phyloP scores from a whole-genome alignment of 176 grass and related monocot species.

The Carex pumila region DNA sequence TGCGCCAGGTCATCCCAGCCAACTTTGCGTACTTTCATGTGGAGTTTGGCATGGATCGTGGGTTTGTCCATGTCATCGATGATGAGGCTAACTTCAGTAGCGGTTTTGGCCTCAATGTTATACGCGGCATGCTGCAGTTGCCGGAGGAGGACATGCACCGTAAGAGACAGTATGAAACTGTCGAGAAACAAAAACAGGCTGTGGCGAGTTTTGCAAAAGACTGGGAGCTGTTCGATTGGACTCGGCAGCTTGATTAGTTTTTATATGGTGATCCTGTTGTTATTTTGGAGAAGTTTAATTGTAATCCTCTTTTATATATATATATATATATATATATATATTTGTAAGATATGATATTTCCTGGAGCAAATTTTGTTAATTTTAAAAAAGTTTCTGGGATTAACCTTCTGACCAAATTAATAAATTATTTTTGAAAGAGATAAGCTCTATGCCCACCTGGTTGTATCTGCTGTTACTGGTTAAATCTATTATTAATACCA shows the following conservation, averaged over 20 bases:
- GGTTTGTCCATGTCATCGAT: constrained; percentile 94
- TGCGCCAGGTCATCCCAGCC: constrained; percentile 61
- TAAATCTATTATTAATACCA: not conserved
- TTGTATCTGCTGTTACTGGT: not conserved
- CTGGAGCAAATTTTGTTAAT: not conserved
- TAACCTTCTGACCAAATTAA: not conserved
- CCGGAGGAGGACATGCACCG: constrained; percentile 88
- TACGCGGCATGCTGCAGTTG: constrained; percentile 66
- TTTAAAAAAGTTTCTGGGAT: not conserved
- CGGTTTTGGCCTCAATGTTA: constrained; percentile 74
- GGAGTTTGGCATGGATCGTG: constrained; percentile 73
- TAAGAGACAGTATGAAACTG: constrained; percentile 49
- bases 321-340: not conserved
- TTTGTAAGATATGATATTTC: not conserved
- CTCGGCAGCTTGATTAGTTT: constrained; percentile 38
- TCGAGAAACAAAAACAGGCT: constrained; percentile 57
- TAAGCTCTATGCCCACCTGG: not conserved
- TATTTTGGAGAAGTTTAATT: not conserved
- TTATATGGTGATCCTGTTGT: not conserved
- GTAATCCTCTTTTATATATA: not conserved
- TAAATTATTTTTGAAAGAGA: constrained; percentile 4
- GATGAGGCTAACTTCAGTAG: constrained; percentile 66
- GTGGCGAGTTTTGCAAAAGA: constrained; percentile 51
- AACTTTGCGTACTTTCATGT: constrained; percentile 98
- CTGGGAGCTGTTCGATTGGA: constrained; percentile 92